Conservation (phyloP, 805 yeast species). For the Peterozyma toletana region DNA sequence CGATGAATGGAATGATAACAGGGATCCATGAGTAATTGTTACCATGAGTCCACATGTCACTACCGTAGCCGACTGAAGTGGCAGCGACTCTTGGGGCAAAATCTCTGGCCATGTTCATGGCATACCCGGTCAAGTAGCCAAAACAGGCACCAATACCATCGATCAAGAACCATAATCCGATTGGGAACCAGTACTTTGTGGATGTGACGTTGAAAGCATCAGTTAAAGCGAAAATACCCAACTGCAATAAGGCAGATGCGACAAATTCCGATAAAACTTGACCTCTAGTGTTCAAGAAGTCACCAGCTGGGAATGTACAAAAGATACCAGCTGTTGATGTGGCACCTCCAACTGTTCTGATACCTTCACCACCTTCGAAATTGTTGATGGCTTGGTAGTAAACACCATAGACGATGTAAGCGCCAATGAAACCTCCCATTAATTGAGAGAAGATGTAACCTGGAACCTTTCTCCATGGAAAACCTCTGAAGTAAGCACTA, state of each 20-base stretch:
- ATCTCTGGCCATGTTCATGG: slow-evolving; percentile 49
- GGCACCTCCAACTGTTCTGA: slow-evolving; percentile 21
- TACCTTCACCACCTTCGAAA: slow-evolving; percentile 27
- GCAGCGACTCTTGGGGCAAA: slow-evolving; percentile 46
- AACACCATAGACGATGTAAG: slow-evolving; percentile 35
- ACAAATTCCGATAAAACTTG: slow-evolving; percentile 42
- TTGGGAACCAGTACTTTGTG: slow-evolving; percentile 37
- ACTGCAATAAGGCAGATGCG: slow-evolving; percentile 35
- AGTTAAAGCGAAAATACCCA: slow-evolving; percentile 42
- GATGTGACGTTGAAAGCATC: slow-evolving; percentile 40
- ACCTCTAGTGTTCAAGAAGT: slow-evolving; percentile 31
- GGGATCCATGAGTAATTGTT: slow-evolving; percentile 49
- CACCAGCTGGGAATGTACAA: slow-evolving; percentile 34
- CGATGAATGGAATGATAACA: slow-evolving; percentile 40
- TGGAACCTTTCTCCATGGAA: slow-evolving; percentile 42
- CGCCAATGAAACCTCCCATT: slow-evolving; percentile 42
- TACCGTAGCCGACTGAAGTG: slow-evolving; percentile 38
- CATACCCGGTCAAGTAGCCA: slow-evolving; percentile 49
- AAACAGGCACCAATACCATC: slow-evolving; percentile 38
- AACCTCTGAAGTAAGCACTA: slow-evolving; percentile 40
- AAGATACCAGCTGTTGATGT: slow-evolving; percentile 34
- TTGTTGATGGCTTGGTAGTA: slow-evolving; percentile 31
- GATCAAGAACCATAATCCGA: slow-evolving; percentile 37
- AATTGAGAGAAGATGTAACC: slow-evolving; percentile 39
- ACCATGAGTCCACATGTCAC: slow-evolving; percentile 28